Conservation (phyloP, 2,329 filamentous ascomycete genomes). For the Ophiocordyceps robertsii region DNA sequence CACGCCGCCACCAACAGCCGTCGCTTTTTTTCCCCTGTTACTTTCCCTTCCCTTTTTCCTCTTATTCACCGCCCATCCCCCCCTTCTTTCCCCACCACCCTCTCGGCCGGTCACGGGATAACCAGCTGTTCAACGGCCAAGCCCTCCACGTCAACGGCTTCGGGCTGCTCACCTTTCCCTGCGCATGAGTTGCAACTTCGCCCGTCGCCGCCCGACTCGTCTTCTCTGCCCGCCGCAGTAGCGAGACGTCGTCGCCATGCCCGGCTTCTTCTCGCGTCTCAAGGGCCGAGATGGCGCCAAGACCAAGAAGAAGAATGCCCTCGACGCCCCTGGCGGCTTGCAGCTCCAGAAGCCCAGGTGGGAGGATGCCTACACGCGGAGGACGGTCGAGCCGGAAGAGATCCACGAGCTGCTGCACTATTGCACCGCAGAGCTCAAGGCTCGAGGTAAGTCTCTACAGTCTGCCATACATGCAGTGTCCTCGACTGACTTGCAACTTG, state of each 20-base stretch:
- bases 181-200: conserved; percentile 1
- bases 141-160: neutral
- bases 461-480: neutral
- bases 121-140: neutral
- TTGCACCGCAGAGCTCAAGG: conserved; percentile 86
- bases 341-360: conserved; percentile 60
- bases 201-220: neutral
- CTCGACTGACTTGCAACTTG: conserved; percentile 1
- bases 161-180: neutral
- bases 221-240: neutral
- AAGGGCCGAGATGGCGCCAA: conserved; percentile 61
- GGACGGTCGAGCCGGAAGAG: conserved; percentile 74
- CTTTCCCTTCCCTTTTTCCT: conserved; percentile 1
- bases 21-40: conserved; percentile 2
- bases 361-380: conserved; percentile 79
- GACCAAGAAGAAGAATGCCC: conserved; percentile 51
- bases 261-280: conserved; percentile 48
- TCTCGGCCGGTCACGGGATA: neutral
- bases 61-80: neutral
- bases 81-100: neutral
- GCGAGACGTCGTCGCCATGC: conserved; percentile 26
- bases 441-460: conserved; percentile 55
- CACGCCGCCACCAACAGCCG: neutral
- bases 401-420: conserved; percentile 74
- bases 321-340: conserved; percentile 34